These are phyloP conservation scores for Bondarzewia mesenterica DNA, from an alignment of 1,284 basidiomycete genomes.

Conservation along the genomic window DNA sequence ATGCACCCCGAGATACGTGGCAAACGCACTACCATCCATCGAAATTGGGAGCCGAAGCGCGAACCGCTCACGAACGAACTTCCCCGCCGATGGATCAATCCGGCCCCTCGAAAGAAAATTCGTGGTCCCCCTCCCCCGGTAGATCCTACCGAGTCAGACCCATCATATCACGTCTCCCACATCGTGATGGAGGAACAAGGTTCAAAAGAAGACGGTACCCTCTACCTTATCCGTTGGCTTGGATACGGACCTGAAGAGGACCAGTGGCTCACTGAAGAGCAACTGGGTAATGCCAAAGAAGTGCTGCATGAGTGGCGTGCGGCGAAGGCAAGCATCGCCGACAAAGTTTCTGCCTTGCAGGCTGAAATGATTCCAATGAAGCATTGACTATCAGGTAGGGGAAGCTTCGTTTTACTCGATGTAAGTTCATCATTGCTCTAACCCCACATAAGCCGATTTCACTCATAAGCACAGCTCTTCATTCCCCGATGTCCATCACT, in stretches of 20 bases:
- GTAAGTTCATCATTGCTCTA: too few species aligned
- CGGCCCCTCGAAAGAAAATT: slow-evolving; percentile 5
- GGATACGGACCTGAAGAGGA: slow-evolving; percentile 39
- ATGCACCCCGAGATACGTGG: slow-evolving; percentile 22
- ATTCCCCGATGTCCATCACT: too few species aligned
- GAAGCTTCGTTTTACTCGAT: too few species aligned
- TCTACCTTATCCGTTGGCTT: slow-evolving; percentile 37
- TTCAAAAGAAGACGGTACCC: slow-evolving; percentile 7
- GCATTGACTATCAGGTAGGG: too few species aligned
- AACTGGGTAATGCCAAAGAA: slow-evolving; percentile 24
- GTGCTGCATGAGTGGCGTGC: slow-evolving; percentile 22
- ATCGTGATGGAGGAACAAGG: slow-evolving; percentile 25
- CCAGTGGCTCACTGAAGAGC: slow-evolving; percentile 31
- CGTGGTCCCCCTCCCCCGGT: slow-evolving; percentile 14
- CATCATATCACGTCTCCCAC: slow-evolving; percentile 25
- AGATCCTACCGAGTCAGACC: slow-evolving; percentile 10
- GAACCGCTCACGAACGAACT: slow-evolving; percentile 21
- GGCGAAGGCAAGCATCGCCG: slow-evolving; percentile 12
- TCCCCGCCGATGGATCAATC: slow-evolving; percentile 22
- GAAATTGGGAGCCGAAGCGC: slow-evolving; percentile 8
- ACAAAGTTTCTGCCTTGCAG: background rate
- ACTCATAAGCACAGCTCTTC: too few species aligned
- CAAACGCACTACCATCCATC: slow-evolving; percentile 14
- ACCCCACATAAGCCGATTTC: too few species aligned
- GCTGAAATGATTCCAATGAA: background rate